Percentiles rank a stretch among this genome's conserved stretches.
These are phyloP conservation scores for Cryphonectria naterciae DNA, from an alignment of 2,329 filamentous ascomycete species.

Conservation along the genomic window DNA sequence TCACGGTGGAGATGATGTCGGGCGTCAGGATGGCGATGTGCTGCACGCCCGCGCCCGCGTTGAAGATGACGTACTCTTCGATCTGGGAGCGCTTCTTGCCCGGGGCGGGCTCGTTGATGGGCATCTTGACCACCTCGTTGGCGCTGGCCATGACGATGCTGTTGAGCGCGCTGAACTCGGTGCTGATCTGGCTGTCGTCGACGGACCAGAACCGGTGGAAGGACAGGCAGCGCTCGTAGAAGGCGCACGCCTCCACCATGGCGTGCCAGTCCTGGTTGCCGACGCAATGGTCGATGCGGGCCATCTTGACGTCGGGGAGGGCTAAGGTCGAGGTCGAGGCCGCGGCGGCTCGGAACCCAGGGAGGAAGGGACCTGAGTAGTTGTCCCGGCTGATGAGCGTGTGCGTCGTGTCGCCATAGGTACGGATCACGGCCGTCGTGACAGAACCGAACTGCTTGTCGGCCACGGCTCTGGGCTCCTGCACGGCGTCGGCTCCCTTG, in stretches of 20 bases:
- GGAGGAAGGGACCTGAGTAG: conserved; percentile 80
- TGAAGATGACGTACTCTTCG: conserved; percentile 90
- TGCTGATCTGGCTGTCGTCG: conserved; percentile 90
- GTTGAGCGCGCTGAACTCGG: conserved; percentile 86
- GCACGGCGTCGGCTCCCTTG: conserved; percentile 65
- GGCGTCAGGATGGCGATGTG: conserved; percentile 86
- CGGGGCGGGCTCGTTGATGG: conserved; percentile 91
- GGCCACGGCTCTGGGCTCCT: conserved; percentile 56
- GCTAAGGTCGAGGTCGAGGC: conserved; percentile 42
- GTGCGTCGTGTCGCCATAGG: conserved; percentile 95
- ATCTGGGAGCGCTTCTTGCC: conserved; percentile 94
- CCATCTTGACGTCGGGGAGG: conserved; percentile 68
- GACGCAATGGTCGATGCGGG: conserved; percentile 92
- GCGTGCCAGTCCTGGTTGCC: conserved; percentile 96
- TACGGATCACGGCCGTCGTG: conserved; percentile 78
- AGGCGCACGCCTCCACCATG: conserved; percentile 69
- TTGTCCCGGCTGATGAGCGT: conserved; percentile 76
- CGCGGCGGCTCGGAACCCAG: conserved; percentile 70
- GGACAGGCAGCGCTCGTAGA: conserved; percentile 85
- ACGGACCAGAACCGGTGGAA: conserved; percentile 99
- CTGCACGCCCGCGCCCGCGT: conserved; percentile 87
- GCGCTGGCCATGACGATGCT: conserved; percentile 84
- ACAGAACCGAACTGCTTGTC: conserved; percentile 70
- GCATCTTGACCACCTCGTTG: conserved; percentile 92
- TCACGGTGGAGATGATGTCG: conserved; percentile 78